These are phyloP conservation scores for Wickerhamomyces pijperi DNA, from an alignment of 805 yeast species.

Conservation along the genomic window DNA sequence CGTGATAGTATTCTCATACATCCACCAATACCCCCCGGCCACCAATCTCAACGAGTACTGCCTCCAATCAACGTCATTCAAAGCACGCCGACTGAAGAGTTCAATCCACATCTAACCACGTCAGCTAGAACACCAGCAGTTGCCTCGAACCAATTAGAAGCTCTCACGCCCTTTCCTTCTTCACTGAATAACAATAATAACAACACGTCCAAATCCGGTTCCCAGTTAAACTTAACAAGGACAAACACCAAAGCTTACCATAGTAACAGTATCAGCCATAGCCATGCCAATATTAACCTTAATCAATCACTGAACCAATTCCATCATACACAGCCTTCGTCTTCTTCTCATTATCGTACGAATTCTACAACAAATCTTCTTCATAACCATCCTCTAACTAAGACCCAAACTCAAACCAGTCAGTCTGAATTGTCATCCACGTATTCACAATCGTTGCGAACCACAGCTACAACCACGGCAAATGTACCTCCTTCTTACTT, in stretches of 20 bases:
- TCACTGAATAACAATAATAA: too few species aligned
- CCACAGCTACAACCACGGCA: neutral
- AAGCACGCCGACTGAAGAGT: too few species aligned
- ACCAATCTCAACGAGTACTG: too few species aligned
- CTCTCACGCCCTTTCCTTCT: neutral
- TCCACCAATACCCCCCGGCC: too few species aligned
- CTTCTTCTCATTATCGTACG: neutral
- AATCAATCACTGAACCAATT: too few species aligned
- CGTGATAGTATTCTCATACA: too few species aligned
- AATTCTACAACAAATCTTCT: neutral
- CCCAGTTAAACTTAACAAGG: neutral
- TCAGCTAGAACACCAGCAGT: neutral
- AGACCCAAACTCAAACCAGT: neutral
- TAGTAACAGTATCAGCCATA: neutral
- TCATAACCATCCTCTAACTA: neutral
- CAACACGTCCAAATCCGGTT: too few species aligned
- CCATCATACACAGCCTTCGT: too few species aligned
- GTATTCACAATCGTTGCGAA: neutral
- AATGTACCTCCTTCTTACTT: neutral
- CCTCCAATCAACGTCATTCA: too few species aligned
- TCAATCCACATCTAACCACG: too few species aligned
- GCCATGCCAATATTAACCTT: too few species aligned
- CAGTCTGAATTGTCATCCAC: neutral
- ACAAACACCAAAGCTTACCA: neutral
- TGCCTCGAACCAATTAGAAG: neutral